Base-by-base conservation (phyloP, 2,329 filamentous ascomycete genomes). In the Pseudocercospora musae region DNA sequence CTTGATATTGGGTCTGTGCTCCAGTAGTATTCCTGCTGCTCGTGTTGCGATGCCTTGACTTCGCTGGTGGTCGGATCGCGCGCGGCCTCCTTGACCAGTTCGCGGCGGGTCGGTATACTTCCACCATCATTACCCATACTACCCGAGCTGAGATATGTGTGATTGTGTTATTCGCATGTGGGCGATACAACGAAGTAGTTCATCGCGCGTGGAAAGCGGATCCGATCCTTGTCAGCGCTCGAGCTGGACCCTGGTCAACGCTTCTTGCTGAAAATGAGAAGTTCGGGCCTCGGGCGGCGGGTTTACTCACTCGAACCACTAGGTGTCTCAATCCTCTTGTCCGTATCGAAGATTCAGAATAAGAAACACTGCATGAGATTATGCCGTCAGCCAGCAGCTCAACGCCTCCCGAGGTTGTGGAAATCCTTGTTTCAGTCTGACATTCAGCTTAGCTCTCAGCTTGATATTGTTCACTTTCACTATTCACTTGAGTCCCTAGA, bases 81-180 rank as follows among this genome's bases (percentile, higher is more conserved):
- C 46, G 93, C 92, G 27, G 93, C 92, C 77, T 94, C 89, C 78
- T 96, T 96, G 76, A 99, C 95, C 50, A 99, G 90, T 78, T 99
- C 96, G 73, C 92, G 90, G 31, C 96, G 91, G 66, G 90, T 98
- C 4, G 95, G 95, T 70, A 99, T 99, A 69, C 91, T 87, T 67
- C 95, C 95, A 70, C 95, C 95, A 76, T 99, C 95, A 80, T 99
- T 99, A 75, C 95, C 95, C 95, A 99, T 97, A 50, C 18, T 58
- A 25, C n/a, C 25, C 25, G 25, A 18, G 49, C 23, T 11, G 20
- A 20, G 49, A 31, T 11, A 8, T 10, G 9, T n/a, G 13, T 48
- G 44, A 15, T 25, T 5, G 44, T 48, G 44, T 25, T 48, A 9
- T 13, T 25, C 20, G 23, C 3, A 23, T 48, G 18, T 1, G 13